A percentile compares a stretch with the other conserved stretches of the same genome.
phyloP scores from a whole-genome alignment of 2,329 filamentous ascomycete genomes.

The Helicocarpus griseus region DNA sequence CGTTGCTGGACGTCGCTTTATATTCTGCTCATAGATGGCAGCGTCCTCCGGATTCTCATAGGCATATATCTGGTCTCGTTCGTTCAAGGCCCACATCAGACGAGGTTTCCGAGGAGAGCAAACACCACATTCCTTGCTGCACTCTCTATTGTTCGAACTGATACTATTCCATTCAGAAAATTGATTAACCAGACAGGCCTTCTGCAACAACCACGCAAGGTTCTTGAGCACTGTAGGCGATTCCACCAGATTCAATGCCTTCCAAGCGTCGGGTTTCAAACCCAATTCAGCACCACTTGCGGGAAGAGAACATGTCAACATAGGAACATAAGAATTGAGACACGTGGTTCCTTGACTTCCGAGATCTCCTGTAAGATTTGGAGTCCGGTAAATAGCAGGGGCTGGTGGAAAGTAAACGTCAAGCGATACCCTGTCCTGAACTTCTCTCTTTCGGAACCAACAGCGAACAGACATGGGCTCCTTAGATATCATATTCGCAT shows the following conservation, averaged over 20 bases:
- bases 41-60: conserved; percentile 45
- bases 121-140: conserved; percentile 14
- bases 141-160: neutral
- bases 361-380: conserved; percentile 12
- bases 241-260: conserved; percentile 19
- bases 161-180: conserved; percentile 24
- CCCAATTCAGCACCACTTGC: conserved; percentile 13
- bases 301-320: conserved; percentile 21
- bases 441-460: conserved; percentile 23
- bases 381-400: conserved; percentile 15
- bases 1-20: conserved; percentile 39
- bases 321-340: conserved; percentile 22
- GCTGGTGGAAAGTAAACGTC: conserved; percentile 11
- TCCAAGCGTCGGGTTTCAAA: conserved; percentile 16
- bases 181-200: conserved; percentile 15
- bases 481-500: conserved; percentile 22
- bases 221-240: conserved; percentile 18
- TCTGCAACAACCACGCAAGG: conserved; percentile 26
- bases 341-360: conserved; percentile 17
- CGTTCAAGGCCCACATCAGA: conserved; percentile 25
- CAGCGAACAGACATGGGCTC: conserved; percentile 16
- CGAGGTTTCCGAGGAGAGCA: conserved; percentile 26
- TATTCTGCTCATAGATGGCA: conserved; percentile 39
- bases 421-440: conserved; percentile 17
- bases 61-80: conserved; percentile 26